phyloP scores from a whole-genome alignment of 129 eudicot species.

The Deinandra increscens region DNA sequence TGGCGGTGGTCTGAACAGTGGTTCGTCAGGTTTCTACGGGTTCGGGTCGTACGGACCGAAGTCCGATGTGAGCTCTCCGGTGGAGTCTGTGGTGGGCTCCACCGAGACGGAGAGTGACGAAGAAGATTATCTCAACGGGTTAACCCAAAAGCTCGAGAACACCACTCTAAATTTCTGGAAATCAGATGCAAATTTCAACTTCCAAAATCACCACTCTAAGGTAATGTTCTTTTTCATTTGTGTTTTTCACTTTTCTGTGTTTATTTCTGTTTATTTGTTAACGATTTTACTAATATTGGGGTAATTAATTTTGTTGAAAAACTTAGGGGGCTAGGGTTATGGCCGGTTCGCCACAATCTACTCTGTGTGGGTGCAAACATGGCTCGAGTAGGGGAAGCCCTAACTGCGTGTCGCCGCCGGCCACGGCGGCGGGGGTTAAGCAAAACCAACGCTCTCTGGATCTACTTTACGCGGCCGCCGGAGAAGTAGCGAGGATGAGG shows the following conservation, averaged over 20 bases:
- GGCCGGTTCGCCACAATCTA: constrained; percentile 83
- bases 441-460: constrained; percentile 42
- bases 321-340: constrained; percentile 41
- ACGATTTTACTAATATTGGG: neutral
- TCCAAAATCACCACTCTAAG: constrained; percentile 34
- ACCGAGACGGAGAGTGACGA: constrained; percentile 86
- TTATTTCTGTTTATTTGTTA: no score
- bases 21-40: constrained; percentile 4
- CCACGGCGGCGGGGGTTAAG: constrained; percentile 29
- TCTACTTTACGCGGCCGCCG: constrained; percentile 65
- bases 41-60: constrained; percentile 33
- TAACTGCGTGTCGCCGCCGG: constrained; percentile 45
- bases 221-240: constrained; percentile 25
- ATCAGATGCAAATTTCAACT: constrained; percentile 14
- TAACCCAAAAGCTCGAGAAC: constrained; percentile 35
- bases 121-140: constrained; percentile 52
- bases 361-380: constrained; percentile 52
- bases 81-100: constrained; percentile 58
- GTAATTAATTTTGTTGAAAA: neutral
- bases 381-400: constrained; percentile 74
- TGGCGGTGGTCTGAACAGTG: neutral
- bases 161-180: constrained; percentile 40
- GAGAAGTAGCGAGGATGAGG: constrained; percentile 73
- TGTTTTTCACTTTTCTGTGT: neutral
- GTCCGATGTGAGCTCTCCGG: constrained; percentile 70